Base-by-base conservation (phyloP, 148 eudicot species). In the Fallopia convolvulus region DNA sequence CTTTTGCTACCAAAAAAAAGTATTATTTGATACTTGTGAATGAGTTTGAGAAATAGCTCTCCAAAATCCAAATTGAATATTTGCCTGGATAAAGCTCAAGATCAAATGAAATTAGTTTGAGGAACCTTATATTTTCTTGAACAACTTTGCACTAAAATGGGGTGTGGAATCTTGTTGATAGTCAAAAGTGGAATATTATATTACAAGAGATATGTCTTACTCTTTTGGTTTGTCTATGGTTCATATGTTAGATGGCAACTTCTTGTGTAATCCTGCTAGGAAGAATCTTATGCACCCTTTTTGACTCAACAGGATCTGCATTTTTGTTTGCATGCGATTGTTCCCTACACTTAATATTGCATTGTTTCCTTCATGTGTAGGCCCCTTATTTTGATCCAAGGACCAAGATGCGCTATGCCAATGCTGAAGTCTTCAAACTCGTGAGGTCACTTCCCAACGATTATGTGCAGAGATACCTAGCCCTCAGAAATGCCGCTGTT, bases 361-460 rank as follows among this genome's bases (percentile, higher is more conserved):
- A 36, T 36, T 36, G 20, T 2, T 14, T 17, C 6, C 42, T 32
- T 23, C 20, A 5, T 81, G 83, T 83, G 84, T 83, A 93, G 99
- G 97, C 99, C 75, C 99, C 90, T 52, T 95, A 95, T 73, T n/a
- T 56, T 73, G 99, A 92, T 87, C 97, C 98, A 58, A 89, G 99
- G 85, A 95, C 99, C 61, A 90, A 85, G 76, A 89, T 95, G 75
- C 94, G 97, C 8, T 95, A 91, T 80, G 97, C 99, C 42, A 93
- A 87, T 80, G 74, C 94, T 46, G 97, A 89, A 74, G 94, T 91
- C 33, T 95, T 95, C 81, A 95, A 91, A 86, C 79, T 77, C 17
- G 79, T 91, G 81, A 90, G 99, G 36, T 86, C 97, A 40, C 94
- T 95, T 81, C 97, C 97, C 18, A 89, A 90, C 21, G 93, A 95